Conservation (phyloP, 257 asterid species). For the Solanum rostratum region DNA sequence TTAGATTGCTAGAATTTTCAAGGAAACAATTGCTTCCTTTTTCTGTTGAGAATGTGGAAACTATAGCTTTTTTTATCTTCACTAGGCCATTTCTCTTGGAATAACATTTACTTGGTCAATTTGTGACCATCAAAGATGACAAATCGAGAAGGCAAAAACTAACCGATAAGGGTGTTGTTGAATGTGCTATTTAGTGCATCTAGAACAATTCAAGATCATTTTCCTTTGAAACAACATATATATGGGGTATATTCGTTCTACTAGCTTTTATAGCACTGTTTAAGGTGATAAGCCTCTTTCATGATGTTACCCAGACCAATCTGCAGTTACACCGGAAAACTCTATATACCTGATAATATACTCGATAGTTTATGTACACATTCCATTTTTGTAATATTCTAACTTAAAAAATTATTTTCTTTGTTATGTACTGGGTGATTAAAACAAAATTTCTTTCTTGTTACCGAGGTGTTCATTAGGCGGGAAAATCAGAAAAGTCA, state of each 20-base stretch:
- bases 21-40: not conserved
- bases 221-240: not conserved
- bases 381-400: not conserved
- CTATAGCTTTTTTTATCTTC: not conserved
- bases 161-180: not conserved
- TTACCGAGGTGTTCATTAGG: not conserved
- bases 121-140: not conserved
- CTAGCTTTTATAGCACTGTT: not conserved
- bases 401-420: not conserved
- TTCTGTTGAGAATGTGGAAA: not conserved
- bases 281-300: not conserved
- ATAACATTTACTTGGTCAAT: not conserved
- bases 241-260: not conserved
- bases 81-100: not conserved
- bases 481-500: not conserved
- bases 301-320: not conserved
- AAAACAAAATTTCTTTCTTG: not conserved
- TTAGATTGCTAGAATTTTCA: not conserved
- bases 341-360: not conserved
- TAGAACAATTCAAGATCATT: not conserved
- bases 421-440: not conserved
- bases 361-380: not conserved
- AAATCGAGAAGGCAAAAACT: not conserved
- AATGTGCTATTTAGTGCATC: not conserved
- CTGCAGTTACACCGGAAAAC: not conserved